Percentiles rank a stretch among this genome's conserved stretches.
Conservation (phyloP, 2,329 filamentous ascomycete species). For the Colletotrichum viniferum region DNA sequence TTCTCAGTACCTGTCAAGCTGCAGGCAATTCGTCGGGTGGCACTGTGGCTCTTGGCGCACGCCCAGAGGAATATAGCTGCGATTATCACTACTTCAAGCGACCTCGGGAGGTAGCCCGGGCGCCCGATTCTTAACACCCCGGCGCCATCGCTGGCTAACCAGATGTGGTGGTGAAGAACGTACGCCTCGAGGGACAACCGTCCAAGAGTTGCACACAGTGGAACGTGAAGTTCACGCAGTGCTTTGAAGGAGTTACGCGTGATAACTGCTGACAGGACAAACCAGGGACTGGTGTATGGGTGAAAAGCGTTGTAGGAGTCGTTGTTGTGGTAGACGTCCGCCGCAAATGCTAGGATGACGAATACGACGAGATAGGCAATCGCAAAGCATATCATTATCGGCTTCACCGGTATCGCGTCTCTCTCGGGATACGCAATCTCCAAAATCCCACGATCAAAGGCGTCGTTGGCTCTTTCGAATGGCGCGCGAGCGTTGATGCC, state of each 20-base stretch:
- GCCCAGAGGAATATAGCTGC: conserved; percentile 26
- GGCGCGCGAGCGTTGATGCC: conserved; percentile 1
- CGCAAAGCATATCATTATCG: conserved; percentile 15
- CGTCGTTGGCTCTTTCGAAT: conserved; percentile 5
- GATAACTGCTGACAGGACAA: conserved; percentile 48
- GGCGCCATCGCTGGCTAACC: conserved; percentile 59
- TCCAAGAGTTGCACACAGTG: conserved; percentile 55
- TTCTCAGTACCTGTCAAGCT: background rate
- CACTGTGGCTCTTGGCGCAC: conserved; percentile 3
- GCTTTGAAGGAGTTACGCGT: conserved; percentile 50
- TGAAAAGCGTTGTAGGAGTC: conserved; percentile 17
- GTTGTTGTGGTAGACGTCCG: background rate
- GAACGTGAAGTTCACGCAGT: conserved; percentile 48
- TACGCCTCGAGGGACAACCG: conserved; percentile 58
- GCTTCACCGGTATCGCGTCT: conserved; percentile 18
- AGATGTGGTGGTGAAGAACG: conserved; percentile 61
- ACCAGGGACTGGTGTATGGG: conserved; percentile 18
- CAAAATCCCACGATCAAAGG: conserved; percentile 11
- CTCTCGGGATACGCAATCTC: conserved; percentile 8
- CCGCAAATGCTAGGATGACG: conserved; percentile 12
- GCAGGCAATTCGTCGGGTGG: background rate
- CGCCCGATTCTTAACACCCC: conserved; percentile 43
- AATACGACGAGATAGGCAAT: conserved; percentile 5
- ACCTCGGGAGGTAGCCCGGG: background rate
- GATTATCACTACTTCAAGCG: conserved; percentile 26